These are phyloP conservation scores for Neurospora sp. DNA, from an alignment of 495 filamentous ascomycete genomes.

Conservation along the genomic window DNA sequence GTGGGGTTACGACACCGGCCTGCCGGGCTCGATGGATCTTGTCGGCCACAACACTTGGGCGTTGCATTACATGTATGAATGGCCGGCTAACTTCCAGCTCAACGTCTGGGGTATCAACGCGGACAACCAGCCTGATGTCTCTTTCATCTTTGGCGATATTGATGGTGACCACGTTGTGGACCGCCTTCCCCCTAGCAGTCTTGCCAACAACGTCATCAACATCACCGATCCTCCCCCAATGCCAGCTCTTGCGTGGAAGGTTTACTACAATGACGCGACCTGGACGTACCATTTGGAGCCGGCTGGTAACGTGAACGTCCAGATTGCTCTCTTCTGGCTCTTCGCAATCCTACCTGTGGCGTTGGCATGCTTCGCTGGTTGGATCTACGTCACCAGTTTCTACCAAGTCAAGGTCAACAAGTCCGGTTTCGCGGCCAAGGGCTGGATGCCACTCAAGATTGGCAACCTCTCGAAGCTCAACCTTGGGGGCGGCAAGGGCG, in stretches of 20 bases:
- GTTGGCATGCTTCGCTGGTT: conserved; percentile 41
- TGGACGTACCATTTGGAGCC: conserved; percentile 44
- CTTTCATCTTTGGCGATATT: conserved; percentile 22
- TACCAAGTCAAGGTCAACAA: conserved; percentile 66
- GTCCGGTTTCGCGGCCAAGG: conserved; percentile 43
- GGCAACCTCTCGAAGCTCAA: conserved; percentile 18
- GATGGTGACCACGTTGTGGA: conserved; percentile 46
- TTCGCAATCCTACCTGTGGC: conserved; percentile 46
- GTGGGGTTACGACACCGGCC: conserved; percentile 57
- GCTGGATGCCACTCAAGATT: conserved; percentile 15
- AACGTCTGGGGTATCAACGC: conserved; percentile 63
- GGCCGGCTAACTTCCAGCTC: conserved; percentile 52
- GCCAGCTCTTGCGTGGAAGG: conserved; percentile 47
- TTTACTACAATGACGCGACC: conserved; percentile 47
- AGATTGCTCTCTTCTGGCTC: conserved; percentile 49
- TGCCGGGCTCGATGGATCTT: conserved; percentile 46
- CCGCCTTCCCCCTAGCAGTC: conserved; percentile 51
- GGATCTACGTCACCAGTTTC: conserved; percentile 54
- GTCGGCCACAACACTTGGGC: conserved; percentile 47
- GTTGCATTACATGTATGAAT: conserved; percentile 54
- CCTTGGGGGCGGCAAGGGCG: conserved; percentile 31
- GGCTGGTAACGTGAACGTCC: conserved; percentile 42
- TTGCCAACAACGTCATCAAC: conserved; percentile 47
- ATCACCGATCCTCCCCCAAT: conserved; percentile 46
- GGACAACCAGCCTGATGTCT: conserved; percentile 51